Percentiles rank a stretch among this genome's conserved stretches.
Evolutionary conservation across 805 yeast species (phyloP).

Genomic region (Candida ovalis): DNA sequence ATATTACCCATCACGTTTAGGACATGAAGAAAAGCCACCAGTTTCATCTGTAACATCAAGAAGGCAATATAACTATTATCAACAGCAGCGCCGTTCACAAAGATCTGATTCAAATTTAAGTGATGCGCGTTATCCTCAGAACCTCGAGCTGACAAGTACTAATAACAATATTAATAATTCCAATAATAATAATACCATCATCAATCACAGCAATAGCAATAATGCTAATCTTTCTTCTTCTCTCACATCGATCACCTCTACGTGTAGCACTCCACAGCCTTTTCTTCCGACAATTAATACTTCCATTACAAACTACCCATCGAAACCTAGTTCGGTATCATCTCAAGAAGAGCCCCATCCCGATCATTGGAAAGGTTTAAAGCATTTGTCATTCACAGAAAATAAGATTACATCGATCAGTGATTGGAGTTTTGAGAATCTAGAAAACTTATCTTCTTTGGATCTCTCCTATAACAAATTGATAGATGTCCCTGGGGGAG

Average conservation of each 20-base stretch:
- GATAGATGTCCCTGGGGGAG: constrained; percentile 44
- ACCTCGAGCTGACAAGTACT: background rate
- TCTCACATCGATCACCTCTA: background rate
- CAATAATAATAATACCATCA: background rate
- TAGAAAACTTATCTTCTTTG: constrained; percentile 36
- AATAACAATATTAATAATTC: background rate
- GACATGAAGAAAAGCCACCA: constrained; percentile 12
- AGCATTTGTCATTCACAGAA: constrained; percentile 39
- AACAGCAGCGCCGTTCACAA: constrained; percentile 14
- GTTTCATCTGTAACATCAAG: constrained; percentile 17
- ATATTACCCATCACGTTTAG: constrained; percentile 13
- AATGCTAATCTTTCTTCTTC: background rate
- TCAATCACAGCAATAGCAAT: constrained; percentile 12
- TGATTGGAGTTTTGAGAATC: constrained; percentile 28
- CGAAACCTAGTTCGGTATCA: background rate
- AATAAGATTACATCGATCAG: constrained; percentile 33
- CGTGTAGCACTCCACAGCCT: background rate
- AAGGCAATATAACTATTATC: constrained; percentile 25
- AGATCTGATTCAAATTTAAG: constrained; percentile 12
- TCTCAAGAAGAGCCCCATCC: constrained; percentile 1
- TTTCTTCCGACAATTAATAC: background rate
- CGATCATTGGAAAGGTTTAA: constrained; percentile 35
- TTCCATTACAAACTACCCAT: background rate
- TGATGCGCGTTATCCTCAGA: constrained; percentile 9
- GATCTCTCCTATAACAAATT: constrained; percentile 55